Percentiles rank a stretch among this genome's conserved stretches.
These are phyloP conservation scores for Neofusicoccum parvum DNA, from an alignment of 2,329 filamentous ascomycete species.

Conservation along the genomic window DNA sequence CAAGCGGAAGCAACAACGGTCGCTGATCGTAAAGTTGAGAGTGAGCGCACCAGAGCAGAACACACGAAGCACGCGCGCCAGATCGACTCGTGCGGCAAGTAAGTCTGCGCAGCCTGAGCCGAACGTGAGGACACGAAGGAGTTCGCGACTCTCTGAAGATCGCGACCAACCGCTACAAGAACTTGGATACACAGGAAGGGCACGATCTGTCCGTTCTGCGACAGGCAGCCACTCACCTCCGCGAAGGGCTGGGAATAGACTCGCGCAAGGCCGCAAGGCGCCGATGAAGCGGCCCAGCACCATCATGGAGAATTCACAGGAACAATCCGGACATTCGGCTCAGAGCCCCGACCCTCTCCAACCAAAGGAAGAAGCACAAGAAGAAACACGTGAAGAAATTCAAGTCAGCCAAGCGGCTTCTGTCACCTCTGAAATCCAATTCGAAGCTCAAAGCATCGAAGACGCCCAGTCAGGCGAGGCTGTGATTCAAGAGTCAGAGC, in stretches of 20 bases:
- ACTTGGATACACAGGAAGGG: constrained; percentile 62
- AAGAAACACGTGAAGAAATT: constrained; percentile 5
- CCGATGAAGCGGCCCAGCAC: constrained; percentile 52
- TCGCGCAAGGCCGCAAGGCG: constrained; percentile 50
- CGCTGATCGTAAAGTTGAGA: constrained; percentile 46
- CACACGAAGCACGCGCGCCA: constrained; percentile 34
- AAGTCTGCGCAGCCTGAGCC: constrained; percentile 30
- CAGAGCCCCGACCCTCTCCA: constrained; percentile 5
- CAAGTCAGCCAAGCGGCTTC: constrained; percentile 14
- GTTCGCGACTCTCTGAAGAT: constrained; percentile 62
- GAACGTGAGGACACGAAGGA: constrained; percentile 49
- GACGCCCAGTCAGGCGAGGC: constrained; percentile 28
- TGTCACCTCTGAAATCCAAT: constrained; percentile 9
- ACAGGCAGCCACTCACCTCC: constrained; percentile 50
- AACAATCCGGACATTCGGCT: constrained; percentile 30
- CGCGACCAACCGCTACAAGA: constrained; percentile 58
- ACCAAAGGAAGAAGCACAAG: background rate
- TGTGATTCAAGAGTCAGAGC: constrained; percentile 48
- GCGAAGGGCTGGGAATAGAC: constrained; percentile 22
- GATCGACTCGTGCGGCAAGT: constrained; percentile 39
- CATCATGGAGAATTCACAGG: constrained; percentile 58
- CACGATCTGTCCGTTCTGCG: constrained; percentile 55
- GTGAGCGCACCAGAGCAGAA: constrained; percentile 28
- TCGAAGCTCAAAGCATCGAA: constrained; percentile 1
- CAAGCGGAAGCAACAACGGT: constrained; percentile 34